Conservation (phyloP, 805 yeast genomes). For the Starmerella floris region DNA sequence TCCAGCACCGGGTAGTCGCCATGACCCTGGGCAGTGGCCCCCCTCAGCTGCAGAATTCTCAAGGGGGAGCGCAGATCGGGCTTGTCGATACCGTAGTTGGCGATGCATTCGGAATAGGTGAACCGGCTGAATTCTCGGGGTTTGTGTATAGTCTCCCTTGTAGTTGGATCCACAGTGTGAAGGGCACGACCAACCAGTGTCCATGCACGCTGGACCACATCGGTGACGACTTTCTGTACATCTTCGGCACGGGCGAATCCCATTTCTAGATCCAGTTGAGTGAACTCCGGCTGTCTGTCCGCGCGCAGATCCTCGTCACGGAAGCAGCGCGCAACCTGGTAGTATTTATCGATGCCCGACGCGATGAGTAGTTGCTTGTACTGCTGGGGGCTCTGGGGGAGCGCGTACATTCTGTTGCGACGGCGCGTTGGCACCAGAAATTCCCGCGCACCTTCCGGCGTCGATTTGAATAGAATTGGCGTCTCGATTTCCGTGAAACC, state of each 20-base stretch:
- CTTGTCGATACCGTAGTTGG: slow-evolving; percentile 77
- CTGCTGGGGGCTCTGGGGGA: slow-evolving; percentile 97
- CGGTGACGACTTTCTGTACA: slow-evolving; percentile 53
- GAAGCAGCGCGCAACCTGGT: slow-evolving; percentile 86
- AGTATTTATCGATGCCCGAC: slow-evolving; percentile 74
- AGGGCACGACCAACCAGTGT: slow-evolving; percentile 30
- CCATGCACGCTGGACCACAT: slow-evolving; percentile 47
- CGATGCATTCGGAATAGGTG: slow-evolving; percentile 55
- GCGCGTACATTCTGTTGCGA: slow-evolving; percentile 54
- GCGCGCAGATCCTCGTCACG: slow-evolving; percentile 90
- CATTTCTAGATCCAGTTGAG: slow-evolving; percentile 95
- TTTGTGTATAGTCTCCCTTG: not conserved
- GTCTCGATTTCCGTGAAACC: slow-evolving; percentile 79
- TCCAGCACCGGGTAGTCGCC: slow-evolving; percentile 54
- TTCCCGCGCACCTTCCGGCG: slow-evolving; percentile 97
- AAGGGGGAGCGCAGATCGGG: slow-evolving; percentile 64
- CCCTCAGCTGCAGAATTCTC: slow-evolving; percentile 37
- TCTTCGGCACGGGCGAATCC: slow-evolving; percentile 58
- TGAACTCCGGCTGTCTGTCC: slow-evolving; percentile 95
- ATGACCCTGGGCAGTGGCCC: slow-evolving; percentile 25
- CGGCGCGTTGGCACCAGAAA: slow-evolving; percentile 83
- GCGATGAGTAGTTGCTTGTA: slow-evolving; percentile 92
- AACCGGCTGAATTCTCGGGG: slow-evolving; percentile 24
- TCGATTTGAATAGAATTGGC: slow-evolving; percentile 81
- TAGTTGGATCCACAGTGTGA: slow-evolving; percentile 19